Base-by-base conservation (phyloP, 495 filamentous ascomycete species). In the Annulohypoxylon nitens region DNA sequence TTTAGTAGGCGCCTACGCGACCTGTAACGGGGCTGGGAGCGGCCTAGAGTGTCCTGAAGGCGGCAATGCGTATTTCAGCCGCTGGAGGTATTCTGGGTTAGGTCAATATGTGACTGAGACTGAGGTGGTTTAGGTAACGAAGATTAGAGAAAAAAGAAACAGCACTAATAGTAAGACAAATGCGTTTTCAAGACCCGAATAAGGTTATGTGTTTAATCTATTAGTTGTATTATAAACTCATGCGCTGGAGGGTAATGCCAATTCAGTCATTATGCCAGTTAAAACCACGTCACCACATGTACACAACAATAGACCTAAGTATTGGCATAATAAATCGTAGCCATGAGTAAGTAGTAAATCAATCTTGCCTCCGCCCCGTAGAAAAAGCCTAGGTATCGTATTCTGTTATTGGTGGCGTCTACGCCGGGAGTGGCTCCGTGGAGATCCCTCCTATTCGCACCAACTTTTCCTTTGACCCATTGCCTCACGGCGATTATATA, bases 1-100 rank as follows among this genome's bases (percentile, higher is more conserved):
- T 16, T 69, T 84, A n/a, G 68, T 83, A 0, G 83, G 83, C 0
- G 78, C 75, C 3, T 85, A 85, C 69, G 83, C 83, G 37, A 85
- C 83, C n/a, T 80, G 76, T 45, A 84, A 85, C 67, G 83, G 82
- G 20, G 81, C 78, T 4, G 76, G 77, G 8, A 70, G 65, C 1
- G 79, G 71, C 0, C 63, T 69, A 3, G 58, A 62, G 20, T 80
- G 73, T 70, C 76, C 76, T 7, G 26, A 59, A 11, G 76, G 76
- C 9, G 76, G 76, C 14, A 57, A 71, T n/a, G 76, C 81, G 55
- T 81, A 81, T 70, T 73, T 84, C n/a, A 61, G 43, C 47, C 74
- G 79, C 33, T 83, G 81, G 81, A 75, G 72, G n/a, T 85, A 84
- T 62, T 53, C 47, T 26, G 76, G 79, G 2, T 57, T 55, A 41